Conservation (phyloP, 2,329 filamentous ascomycete species). For the Colletotrichum lentis region DNA sequence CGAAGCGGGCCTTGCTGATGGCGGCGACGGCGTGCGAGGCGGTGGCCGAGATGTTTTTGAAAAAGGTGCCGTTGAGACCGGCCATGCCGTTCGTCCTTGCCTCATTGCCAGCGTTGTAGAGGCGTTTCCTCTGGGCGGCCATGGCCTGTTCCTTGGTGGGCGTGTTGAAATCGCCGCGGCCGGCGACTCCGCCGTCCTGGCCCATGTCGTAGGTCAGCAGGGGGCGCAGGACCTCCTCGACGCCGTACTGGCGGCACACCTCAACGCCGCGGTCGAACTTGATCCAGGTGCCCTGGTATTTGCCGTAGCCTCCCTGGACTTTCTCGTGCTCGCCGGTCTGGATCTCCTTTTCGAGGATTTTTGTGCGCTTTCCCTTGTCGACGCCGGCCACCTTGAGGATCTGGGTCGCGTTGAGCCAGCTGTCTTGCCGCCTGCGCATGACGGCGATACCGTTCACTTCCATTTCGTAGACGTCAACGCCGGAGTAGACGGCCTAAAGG, state of each 20-base stretch:
- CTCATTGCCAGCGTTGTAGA: conserved; percentile 82
- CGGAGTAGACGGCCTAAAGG: conserved; percentile 83
- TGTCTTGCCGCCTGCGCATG: conserved; percentile 94
- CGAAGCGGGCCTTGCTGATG: conserved; percentile 94
- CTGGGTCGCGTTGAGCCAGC: conserved; percentile 97
- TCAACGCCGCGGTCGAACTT: conserved; percentile 90
- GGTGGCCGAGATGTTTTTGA: conserved; percentile 94
- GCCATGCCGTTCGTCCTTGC: conserved; percentile 67
- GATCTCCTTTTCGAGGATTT: conserved; percentile 98
- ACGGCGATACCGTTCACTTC: conserved; percentile 92
- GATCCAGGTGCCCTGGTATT: conserved; percentile 99
- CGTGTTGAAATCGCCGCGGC: conserved; percentile 83
- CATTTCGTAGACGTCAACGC: conserved; percentile 98
- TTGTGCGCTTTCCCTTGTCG: conserved; percentile 96
- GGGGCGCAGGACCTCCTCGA: conserved; percentile 78
- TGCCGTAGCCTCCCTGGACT: conserved; percentile 97
- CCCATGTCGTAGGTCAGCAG: conserved; percentile 83
- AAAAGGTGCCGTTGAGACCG: conserved; percentile 80
- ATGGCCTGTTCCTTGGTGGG: conserved; percentile 99
- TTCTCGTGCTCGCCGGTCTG: conserved; percentile 97
- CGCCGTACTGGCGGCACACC: conserved; percentile 82
- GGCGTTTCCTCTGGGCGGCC: conserved; percentile 90
- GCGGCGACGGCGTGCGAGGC: conserved; percentile 93
- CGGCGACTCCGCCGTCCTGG: conserved; percentile 75
- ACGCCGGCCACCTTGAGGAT: conserved; percentile 97